These are phyloP conservation scores for Taphrina betulina DNA, from an alignment of 1,139 yeast genomes.

Conservation along the genomic window DNA sequence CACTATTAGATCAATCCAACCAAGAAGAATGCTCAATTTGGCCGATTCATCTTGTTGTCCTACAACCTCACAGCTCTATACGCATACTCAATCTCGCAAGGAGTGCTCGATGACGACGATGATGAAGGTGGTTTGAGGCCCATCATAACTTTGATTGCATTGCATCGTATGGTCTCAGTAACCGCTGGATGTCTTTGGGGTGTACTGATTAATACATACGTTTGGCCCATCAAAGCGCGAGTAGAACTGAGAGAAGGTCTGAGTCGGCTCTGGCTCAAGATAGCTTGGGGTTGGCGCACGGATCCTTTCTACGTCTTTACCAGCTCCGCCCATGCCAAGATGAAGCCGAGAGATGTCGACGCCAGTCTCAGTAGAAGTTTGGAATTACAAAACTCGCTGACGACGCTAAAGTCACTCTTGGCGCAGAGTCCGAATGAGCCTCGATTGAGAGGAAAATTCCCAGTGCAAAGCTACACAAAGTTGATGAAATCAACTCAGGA, in stretches of 20 bases:
- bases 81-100: constrained; percentile 66
- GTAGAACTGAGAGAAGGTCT: constrained; percentile 58
- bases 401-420: constrained; percentile 60
- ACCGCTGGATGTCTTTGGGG: constrained; percentile 78
- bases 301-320: constrained; percentile 43
- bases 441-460: constrained; percentile 72
- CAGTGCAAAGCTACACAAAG: constrained; percentile 53
- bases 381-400: constrained; percentile 53
- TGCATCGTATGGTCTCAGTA: constrained; percentile 70
- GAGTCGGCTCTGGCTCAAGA: constrained; percentile 66
- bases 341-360: constrained; percentile 26
- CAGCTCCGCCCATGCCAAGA: constrained; percentile 34
- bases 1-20: constrained; percentile 49
- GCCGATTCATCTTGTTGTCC: constrained; percentile 70
- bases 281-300: constrained; percentile 80
- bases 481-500: constrained; percentile 60
- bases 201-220: constrained; percentile 53
- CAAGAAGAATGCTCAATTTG: constrained; percentile 40
- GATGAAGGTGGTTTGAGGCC: constrained; percentile 69
- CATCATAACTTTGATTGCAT: constrained; percentile 70
- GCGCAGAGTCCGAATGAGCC: constrained; percentile 76
- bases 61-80: constrained; percentile 77
- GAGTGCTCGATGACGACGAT: constrained; percentile 58
- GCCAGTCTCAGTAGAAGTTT: constrained; percentile 38
- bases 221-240: constrained; percentile 61